A percentile compares a stretch with the other conserved stretches of the same genome.
Conservation (phyloP, 129 eudicot species). For the Calendula officinalis region DNA sequence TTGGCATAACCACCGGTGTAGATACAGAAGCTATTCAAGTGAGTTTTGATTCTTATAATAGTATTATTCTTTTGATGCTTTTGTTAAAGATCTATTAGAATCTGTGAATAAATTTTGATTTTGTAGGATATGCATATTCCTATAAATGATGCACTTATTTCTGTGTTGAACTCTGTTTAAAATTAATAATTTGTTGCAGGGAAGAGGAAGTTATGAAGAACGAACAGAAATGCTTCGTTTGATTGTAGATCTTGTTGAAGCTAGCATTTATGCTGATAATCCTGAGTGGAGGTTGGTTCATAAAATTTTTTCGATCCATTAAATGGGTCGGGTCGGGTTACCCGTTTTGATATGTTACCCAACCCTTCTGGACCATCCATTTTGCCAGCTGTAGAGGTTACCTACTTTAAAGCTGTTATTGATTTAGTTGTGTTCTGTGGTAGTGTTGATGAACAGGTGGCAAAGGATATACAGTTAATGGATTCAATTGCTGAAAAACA, state of each 20-base stretch:
- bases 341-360: no score
- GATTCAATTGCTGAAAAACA: conserved; percentile 93
- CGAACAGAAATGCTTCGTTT: conserved; percentile 92
- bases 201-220: conserved; percentile 98
- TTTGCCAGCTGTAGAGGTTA: no score
- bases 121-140: background rate
- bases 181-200: conserved; percentile 45
- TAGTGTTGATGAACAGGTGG: conserved; percentile 96
- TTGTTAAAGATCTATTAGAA: background rate
- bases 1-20: conserved; percentile 81
- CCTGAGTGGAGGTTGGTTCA: conserved; percentile 85
- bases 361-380: no score
- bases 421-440: conserved; percentile 12
- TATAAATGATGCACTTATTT: background rate
- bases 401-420: background rate
- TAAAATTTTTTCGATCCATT: background rate
- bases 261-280: conserved; percentile 93
- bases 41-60: conserved; percentile 33
- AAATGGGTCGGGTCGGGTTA: background rate
- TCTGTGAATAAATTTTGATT: background rate
- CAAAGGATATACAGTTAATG: conserved; percentile 84
- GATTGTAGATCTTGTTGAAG: conserved; percentile 97
- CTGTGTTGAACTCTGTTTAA: background rate
- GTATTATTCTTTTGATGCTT: background rate
- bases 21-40: conserved; percentile 96